Base-by-base conservation (phyloP, 2,329 filamentous ascomycete genomes). In the Pseudopithomyces chartarum region DNA sequence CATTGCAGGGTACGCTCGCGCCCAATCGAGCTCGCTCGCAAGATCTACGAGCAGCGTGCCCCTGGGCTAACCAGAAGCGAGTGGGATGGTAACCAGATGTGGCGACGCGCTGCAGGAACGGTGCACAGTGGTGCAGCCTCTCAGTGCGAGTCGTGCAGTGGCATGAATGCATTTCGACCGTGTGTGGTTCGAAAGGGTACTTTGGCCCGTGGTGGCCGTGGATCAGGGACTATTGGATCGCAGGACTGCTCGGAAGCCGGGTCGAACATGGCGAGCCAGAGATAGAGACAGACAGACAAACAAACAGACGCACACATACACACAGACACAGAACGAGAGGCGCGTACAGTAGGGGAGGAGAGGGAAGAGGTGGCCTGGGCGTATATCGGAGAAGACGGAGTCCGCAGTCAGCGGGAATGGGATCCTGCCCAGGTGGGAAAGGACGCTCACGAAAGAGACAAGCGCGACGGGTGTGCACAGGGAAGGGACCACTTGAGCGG, bases 1-100 rank as follows among this genome's bases (percentile, higher is more conserved):
- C 57, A 26, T 20, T 57, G 39, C 45, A 46, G 47, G 56, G 59
- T 62, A 62, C 59, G 64, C 42, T 33, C 34, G 44, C 55, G 53
- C 58, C 65, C 61, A 68, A 69, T 66, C 60, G 57, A 62, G 51
- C 55, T 54, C 54, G 53, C 54, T 56, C 60, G 51, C 61, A 52
- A 44, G 62, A 66, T 66, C 57, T 57, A 59, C 63, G 47, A 49
- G 47, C 54, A 40, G 17, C 52, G 39, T 62, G 59, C 68, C 68
- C 68, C 68, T 71, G 68, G 69, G 66, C 65, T 67, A 54, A 61
- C 58, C 26, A 6, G 64, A 63, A 46, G 23, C 52, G 54, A 52
- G 48, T 43, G 53, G 54, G 33, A 52, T 19, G 49, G 36, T 19
- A 57, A 49, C 49, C 43, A 38, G 12, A 36, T 39, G 44, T 26